A percentile compares a stretch with the other conserved stretches of the same genome.
Evolutionary conservation across 2,329 filamentous ascomycete species (phyloP).

Genomic region (Botrytis fabae): DNA sequence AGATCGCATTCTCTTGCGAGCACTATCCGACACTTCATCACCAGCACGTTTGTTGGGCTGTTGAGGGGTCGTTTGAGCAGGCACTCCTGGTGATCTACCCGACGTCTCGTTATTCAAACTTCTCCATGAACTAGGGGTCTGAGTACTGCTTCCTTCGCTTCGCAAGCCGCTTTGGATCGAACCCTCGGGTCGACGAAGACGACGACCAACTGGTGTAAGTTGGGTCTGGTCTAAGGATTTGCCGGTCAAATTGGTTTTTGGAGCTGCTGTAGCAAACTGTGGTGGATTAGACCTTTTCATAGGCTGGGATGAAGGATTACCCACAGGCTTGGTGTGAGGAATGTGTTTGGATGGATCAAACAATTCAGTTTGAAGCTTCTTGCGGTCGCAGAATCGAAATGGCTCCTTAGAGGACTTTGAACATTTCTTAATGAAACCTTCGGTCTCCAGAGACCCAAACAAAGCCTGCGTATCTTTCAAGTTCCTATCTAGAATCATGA

Average conservation of each 20-base stretch:
- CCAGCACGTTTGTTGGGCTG: slow-evolving; percentile 13
- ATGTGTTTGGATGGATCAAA: slow-evolving; percentile 20
- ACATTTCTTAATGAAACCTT: slow-evolving; percentile 24
- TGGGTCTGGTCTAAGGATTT: background rate
- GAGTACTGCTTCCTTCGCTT: slow-evolving; percentile 18
- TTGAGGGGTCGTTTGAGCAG: slow-evolving; percentile 1
- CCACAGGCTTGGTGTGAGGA: slow-evolving; percentile 5
- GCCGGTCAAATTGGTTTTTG: background rate
- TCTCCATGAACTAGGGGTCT: slow-evolving; percentile 18
- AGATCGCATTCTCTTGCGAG: slow-evolving; percentile 1
- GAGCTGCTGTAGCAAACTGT: slow-evolving; percentile 1
- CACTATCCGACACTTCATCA: background rate
- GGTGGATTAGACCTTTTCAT: background rate
- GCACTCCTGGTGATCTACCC: slow-evolving; percentile 7
- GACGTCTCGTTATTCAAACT: background rate
- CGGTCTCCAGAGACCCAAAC: slow-evolving; percentile 14
- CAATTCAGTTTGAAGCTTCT: slow-evolving; percentile 9
- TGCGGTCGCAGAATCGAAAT: slow-evolving; percentile 6
- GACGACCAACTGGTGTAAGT: slow-evolving; percentile 3
- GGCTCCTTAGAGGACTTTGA: background rate
- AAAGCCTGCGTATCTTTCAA: slow-evolving; percentile 19
- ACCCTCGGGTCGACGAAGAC: background rate
- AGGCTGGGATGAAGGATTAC: background rate
- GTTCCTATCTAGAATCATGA: background rate
- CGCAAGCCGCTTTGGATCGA: background rate